Percentiles rank a stretch among this genome's conserved stretches.
Evolutionary conservation across 805 yeast genomes (phyloP).

Genomic region (Pichia sporocuriosa): DNA sequence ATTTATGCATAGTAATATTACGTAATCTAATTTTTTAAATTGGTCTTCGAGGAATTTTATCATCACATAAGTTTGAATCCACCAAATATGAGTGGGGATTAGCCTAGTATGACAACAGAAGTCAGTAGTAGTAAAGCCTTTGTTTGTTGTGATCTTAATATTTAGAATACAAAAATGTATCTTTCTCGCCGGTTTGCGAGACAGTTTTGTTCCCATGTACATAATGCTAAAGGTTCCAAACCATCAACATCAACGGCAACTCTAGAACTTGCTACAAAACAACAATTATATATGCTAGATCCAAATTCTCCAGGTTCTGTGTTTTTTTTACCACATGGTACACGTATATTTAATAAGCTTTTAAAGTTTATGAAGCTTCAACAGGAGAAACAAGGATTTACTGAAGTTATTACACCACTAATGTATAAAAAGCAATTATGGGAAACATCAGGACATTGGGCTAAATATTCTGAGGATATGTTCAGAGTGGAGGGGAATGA

Average conservation of each 20-base stretch:
- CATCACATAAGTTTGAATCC: no score
- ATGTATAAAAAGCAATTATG: constrained; percentile 77
- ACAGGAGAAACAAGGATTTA: constrained; percentile 73
- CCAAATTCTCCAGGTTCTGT: constrained; percentile 84
- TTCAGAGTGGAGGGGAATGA: constrained; percentile 70
- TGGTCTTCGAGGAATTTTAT: no score
- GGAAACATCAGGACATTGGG: constrained; percentile 96
- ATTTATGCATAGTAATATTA: no score
- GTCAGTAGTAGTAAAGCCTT: no score
- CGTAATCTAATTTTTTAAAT: no score
- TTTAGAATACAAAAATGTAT: no score
- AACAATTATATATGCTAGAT: constrained; percentile 73
- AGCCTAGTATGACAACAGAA: no score
- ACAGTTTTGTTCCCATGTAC: constrained; percentile 12
- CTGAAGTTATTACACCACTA: constrained; percentile 89
- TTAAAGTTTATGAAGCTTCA: constrained; percentile 80
- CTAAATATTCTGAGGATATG: constrained; percentile 91
- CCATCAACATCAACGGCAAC: constrained; percentile 30
- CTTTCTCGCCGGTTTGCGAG: background rate
- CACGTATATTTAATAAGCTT: constrained; percentile 74
- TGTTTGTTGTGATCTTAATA: no score
- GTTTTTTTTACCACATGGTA: constrained; percentile 89
- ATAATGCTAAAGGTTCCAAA: constrained; percentile 5
- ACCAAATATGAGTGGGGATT: no score
- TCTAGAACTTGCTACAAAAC: constrained; percentile 49